Conservation (phyloP, 495 filamentous ascomycete species). For the Xylaria castorea region DNA sequence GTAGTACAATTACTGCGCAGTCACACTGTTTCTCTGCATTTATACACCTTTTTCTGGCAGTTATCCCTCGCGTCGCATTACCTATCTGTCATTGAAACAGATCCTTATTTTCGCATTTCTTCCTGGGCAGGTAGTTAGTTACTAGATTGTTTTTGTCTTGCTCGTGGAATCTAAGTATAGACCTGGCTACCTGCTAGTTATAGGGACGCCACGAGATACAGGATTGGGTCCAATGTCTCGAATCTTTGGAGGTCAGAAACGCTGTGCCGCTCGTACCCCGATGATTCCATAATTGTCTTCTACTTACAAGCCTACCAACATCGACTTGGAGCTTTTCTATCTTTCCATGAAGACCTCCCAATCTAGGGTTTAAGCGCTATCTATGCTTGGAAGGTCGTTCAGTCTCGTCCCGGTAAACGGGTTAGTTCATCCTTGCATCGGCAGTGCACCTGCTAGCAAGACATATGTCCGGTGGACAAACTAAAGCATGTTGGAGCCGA, state of each 20-base stretch:
- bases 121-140: neutral
- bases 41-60: neutral
- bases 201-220: neutral
- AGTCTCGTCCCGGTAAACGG: neutral
- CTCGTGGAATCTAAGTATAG: constrained; percentile 15
- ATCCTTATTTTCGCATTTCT: neutral
- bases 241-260: neutral
- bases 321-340: too few species aligned
- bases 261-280: neutral
- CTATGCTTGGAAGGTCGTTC: neutral
- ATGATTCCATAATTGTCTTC: neutral
- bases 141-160: neutral
- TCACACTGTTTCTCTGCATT: neutral
- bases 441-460: neutral
- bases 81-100: constrained; percentile 2
- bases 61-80: neutral
- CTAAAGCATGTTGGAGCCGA: neutral
- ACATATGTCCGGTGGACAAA: neutral
- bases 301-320: neutral
- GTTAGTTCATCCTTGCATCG: neutral
- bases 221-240: constrained; percentile 10
- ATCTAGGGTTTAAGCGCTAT: neutral
- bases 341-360: neutral
- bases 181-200: neutral
- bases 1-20: neutral